These are phyloP conservation scores for Thermochaetoides thermophila DNA, from an alignment of 495 filamentous ascomycete genomes.

Conservation along the genomic window DNA sequence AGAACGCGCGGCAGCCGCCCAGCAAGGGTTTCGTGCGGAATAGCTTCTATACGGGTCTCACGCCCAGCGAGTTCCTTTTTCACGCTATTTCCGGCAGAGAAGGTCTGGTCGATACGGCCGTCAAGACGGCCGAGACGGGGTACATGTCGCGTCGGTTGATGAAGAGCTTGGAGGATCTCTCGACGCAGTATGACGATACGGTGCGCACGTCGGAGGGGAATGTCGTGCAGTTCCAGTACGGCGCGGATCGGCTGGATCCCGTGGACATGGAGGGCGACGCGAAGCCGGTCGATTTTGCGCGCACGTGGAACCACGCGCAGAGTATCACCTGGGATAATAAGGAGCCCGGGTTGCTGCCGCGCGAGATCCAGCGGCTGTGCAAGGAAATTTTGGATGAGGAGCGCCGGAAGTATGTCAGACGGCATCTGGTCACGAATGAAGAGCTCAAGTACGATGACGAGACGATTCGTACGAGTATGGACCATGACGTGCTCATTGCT, in stretches of 20 bases:
- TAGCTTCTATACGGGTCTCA: slow-evolving; percentile 90
- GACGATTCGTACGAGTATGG: slow-evolving; percentile 36
- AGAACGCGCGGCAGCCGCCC: slow-evolving; percentile 74
- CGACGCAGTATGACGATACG: slow-evolving; percentile 81
- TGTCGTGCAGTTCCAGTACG: slow-evolving; percentile 93
- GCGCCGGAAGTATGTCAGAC: slow-evolving; percentile 48
- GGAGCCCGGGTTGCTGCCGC: slow-evolving; percentile 53
- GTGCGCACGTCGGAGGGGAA: slow-evolving; percentile 74
- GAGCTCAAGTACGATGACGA: slow-evolving; percentile 48
- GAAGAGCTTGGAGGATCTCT: slow-evolving; percentile 94
- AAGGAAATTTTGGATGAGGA: slow-evolving; percentile 48
- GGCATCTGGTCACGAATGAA: slow-evolving; percentile 32
- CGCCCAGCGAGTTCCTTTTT: slow-evolving; percentile 87
- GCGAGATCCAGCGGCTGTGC: slow-evolving; percentile 55
- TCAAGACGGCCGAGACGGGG: slow-evolving; percentile 96
- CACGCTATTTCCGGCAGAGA: slow-evolving; percentile 97
- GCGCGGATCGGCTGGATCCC: slow-evolving; percentile 87
- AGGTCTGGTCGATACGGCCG: slow-evolving; percentile 97
- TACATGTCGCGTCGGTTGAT: slow-evolving; percentile 98
- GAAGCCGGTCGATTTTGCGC: slow-evolving; percentile 81
- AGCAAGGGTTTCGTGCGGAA: slow-evolving; percentile 95
- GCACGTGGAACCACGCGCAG: slow-evolving; percentile 79
- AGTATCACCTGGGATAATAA: slow-evolving; percentile 63
- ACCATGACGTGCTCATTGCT: slow-evolving; percentile 17
- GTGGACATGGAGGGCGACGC: slow-evolving; percentile 95